Percentiles rank a stretch among this genome's conserved stretches.
Conservation (phyloP, 352 stramenopile species). For the Globisporangium canariense region DNA sequence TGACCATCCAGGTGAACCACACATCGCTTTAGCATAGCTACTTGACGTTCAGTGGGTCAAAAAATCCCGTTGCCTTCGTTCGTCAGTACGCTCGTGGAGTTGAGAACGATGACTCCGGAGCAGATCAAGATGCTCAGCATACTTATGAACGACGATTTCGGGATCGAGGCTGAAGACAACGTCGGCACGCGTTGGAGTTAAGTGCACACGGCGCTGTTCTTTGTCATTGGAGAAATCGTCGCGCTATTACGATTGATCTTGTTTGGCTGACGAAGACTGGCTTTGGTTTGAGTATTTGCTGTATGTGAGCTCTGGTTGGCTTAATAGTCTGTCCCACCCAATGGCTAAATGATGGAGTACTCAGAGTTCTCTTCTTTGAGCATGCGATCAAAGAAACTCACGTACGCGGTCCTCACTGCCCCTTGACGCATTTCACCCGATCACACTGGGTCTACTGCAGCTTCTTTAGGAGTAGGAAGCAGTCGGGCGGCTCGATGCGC, state of each 20-base stretch:
- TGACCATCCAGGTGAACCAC: neutral
- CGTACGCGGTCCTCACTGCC: neutral
- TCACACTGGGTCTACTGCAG: slow-evolving; percentile 3
- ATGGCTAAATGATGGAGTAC: too few species aligned
- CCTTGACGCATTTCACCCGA: neutral
- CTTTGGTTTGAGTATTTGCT: neutral
- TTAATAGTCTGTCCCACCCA: too few species aligned
- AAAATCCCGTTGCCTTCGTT: neutral
- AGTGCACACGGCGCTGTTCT: neutral
- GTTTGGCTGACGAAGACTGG: neutral
- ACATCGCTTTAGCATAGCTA: neutral
- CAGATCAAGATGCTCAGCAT: neutral
- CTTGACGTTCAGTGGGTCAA: neutral
- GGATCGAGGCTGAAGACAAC: neutral
- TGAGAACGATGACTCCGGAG: neutral
- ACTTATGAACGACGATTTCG: neutral
- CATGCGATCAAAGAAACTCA: neutral
- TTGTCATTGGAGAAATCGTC: slow-evolving; percentile 5
- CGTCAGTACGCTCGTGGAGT: neutral
- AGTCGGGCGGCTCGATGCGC: slow-evolving; percentile 91
- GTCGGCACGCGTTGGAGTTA: neutral
- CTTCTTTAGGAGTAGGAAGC: slow-evolving; percentile 87
- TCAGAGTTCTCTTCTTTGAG: too few species aligned
- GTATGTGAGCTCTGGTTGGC: too few species aligned
- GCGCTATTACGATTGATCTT: neutral